Evolutionary conservation across 164 flowering plant species (phyloP).

Genomic region (Stephania japonica): DNA sequence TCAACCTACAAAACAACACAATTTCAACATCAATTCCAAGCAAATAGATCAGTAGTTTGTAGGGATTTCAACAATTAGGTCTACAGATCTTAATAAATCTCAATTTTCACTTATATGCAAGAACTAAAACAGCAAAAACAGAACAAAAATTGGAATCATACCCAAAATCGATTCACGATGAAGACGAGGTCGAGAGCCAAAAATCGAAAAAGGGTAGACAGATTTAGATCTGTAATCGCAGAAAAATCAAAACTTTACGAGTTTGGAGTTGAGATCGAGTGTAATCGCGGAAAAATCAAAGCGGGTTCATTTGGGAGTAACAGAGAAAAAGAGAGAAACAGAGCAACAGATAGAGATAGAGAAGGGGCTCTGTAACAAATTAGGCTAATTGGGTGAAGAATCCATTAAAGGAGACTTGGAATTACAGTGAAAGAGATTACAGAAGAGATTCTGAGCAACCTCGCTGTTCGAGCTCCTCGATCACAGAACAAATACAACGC

Average conservation of each 20-base stretch:
- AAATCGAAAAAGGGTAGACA: too few species aligned
- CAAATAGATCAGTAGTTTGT: too few species aligned
- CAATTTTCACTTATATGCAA: not conserved
- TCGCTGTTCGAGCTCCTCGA: not conserved
- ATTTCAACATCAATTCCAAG: too few species aligned
- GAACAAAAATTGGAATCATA: not conserved
- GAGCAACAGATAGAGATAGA: not conserved
- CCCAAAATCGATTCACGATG: not conserved
- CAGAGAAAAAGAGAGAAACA: not conserved
- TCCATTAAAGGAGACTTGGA: not conserved
- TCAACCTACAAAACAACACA: not conserved
- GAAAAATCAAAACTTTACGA: too few species aligned
- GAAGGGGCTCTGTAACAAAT: not conserved
- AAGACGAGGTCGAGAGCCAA: too few species aligned
- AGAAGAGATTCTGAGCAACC: constrained; percentile 3
- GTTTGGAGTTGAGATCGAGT: too few species aligned
- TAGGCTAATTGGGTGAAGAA: not conserved
- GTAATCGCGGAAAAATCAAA: too few species aligned
- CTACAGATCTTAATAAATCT: too few species aligned
- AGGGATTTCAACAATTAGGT: too few species aligned
- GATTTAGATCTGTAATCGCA: too few species aligned
- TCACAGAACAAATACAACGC: not conserved
- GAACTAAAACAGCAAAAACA: not conserved
- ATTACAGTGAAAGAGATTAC: not conserved
- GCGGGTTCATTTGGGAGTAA: not conserved